Evolutionary conservation across 345 rosid species (phyloP).

Genomic region (Microcos paniculata): DNA sequence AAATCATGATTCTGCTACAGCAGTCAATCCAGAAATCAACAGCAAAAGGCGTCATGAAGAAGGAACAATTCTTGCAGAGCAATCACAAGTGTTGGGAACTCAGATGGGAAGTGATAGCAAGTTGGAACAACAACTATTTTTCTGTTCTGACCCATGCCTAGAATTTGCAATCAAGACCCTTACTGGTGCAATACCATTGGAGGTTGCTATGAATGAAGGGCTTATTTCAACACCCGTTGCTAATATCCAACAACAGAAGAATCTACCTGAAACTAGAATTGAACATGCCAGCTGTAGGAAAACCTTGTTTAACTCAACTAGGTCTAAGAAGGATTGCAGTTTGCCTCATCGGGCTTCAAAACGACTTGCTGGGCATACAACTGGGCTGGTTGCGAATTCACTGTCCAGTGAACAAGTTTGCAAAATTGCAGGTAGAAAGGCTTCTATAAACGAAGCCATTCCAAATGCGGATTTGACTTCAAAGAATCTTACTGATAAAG

Average conservation of each 20-base stretch:
- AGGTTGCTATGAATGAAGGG: conserved; percentile 4
- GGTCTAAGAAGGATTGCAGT: conserved; percentile 15
- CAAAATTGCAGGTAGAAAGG: conserved; percentile 1
- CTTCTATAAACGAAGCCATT: not conserved
- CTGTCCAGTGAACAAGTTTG: conserved; percentile 2
- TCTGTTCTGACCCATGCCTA: conserved; percentile 32
- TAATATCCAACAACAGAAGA: conserved; percentile 14
- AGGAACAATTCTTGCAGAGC: conserved; percentile 15
- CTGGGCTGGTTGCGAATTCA: conserved; percentile 14
- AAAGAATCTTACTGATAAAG: not conserved
- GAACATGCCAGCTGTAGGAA: conserved; percentile 13
- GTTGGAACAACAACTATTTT: conserved; percentile 18
- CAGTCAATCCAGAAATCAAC: conserved; percentile 11
- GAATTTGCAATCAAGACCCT: conserved; percentile 36
- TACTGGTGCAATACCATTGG: conserved; percentile 27
- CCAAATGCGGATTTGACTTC: not conserved
- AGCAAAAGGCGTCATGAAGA: conserved; percentile 17
- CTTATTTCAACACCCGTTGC: conserved; percentile 23
- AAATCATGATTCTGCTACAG: not conserved
- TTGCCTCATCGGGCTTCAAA: conserved; percentile 30
- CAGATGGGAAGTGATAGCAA: conserved; percentile 15
- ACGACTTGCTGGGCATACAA: conserved; percentile 24
- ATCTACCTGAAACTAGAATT: conserved; percentile 8
- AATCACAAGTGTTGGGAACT: conserved; percentile 11
- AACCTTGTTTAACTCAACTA: not conserved